These are phyloP conservation scores for Metschnikowia amazonensis DNA, from an alignment of 805 yeast genomes.

Conservation along the genomic window DNA sequence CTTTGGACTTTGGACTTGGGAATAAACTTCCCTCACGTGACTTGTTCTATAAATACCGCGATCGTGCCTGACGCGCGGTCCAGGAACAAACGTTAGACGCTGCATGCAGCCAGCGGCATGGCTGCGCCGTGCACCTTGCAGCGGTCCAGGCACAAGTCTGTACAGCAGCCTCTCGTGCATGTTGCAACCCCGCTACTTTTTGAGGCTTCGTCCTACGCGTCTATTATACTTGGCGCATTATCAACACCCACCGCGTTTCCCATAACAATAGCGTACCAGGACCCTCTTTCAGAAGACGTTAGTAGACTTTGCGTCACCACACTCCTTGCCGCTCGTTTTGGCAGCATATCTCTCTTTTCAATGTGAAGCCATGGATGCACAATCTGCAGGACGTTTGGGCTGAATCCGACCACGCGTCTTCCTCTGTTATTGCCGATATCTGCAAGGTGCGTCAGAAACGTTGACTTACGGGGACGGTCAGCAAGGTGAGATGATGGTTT, in stretches of 20 bases:
- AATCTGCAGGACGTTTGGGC: no score
- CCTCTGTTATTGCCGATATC: not conserved
- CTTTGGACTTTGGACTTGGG: no score
- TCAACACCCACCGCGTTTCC: no score
- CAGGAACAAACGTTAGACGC: not conserved
- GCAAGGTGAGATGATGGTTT: not conserved
- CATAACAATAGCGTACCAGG: no score
- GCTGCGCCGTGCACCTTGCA: not conserved
- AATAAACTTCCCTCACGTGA: no score
- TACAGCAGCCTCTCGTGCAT: not conserved
- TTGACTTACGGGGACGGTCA: not conserved
- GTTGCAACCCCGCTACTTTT: not conserved
- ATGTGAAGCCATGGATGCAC: no score
- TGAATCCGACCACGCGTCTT: no score
- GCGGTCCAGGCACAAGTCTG: not conserved
- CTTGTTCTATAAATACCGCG: no score
- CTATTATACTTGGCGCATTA: not conserved
- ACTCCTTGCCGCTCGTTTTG: no score
- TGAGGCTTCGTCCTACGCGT: not conserved
- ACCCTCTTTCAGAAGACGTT: no score
- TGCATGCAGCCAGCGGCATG: not conserved
- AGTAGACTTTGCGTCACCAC: no score
- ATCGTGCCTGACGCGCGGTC: not conserved
- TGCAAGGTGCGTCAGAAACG: not conserved
- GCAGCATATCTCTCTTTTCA: no score